Evolutionary conservation across 192 early-diverging fungal genomes (phyloP).

Genomic region (Rhizophagus clarus): DNA sequence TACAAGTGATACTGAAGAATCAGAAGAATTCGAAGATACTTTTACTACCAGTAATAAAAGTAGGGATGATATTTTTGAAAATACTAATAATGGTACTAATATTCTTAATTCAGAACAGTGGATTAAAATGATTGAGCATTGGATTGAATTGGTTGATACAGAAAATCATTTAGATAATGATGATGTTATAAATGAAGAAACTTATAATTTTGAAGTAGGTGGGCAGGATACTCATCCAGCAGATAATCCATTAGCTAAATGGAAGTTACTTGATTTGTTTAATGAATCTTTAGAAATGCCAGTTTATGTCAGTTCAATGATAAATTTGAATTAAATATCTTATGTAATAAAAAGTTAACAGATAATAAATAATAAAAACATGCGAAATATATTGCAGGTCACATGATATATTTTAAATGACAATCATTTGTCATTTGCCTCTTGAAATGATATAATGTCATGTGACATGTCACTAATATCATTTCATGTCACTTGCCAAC

Average conservation of each 20-base stretch:
- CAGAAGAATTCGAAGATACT: background rate
- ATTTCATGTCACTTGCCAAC: no score
- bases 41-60: background rate
- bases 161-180: background rate
- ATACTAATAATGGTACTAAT: background rate
- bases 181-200: background rate
- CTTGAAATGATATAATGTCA: no score
- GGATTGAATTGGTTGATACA: background rate
- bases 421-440: no score
- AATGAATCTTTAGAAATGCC: no score
- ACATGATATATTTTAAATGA: no score
- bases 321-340: no score
- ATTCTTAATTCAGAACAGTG: background rate
- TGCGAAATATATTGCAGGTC: no score
- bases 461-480: no score
- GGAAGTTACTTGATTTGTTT: background rate
- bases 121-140: background rate
- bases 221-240: background rate
- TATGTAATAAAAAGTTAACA: no score
- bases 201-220: background rate
- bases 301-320: no score
- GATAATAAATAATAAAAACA: no score
- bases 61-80: background rate
- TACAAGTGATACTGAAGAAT: background rate
- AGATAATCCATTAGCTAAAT: background rate